Evolutionary conservation across 345 rosid species (phyloP), one percentile per base, ranked within the genome.

Genomic region (Cardamine occulta): DNA sequence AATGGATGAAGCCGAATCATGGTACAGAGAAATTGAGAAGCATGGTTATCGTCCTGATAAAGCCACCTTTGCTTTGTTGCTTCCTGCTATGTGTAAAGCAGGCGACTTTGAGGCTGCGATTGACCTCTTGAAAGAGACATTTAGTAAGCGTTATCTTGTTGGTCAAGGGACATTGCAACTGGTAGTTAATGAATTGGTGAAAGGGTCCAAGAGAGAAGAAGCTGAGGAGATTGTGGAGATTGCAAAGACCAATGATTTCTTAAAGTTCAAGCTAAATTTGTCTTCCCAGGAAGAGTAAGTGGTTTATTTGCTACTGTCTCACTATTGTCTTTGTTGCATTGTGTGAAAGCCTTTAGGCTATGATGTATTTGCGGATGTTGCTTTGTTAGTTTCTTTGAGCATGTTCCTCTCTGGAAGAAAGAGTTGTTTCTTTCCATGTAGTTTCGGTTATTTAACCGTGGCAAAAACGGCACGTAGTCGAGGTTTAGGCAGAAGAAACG

Each of bases 201-300:
- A 85, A 70, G 83, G 74, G 47, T 80, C 81, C 0, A 88, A 39
- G 85, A 60, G 79, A 42, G 77, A 75, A 53, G 92, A 85, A 61
- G 97, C 90, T 13, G 70, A 71, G 83, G 75, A 84, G 80, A 74
- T 91, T 23, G 84, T 83, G 74, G 59, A 86, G 58, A 81, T 86
- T 4, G 85, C 82, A 23, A 85, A 84, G 53, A 63, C 68, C 3
- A 80, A 77, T 57, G 74, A 69, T 47, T 73, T 56, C 77, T 74
- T 60, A 42, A 74, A 29, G 15, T 80, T 79, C 14, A 76, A 83
- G 23, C 72, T 90, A 42, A 54, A 49, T 31, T 49, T 76, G 75
- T 9, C 75, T 0, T 63, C 65, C 5, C 13, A 69, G 29, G 17
- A 76, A 10, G 68, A 78, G 31, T 76, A 55, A 69, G 65, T 52